A percentile compares a stretch with the other conserved stretches of the same genome.
Evolutionary conservation across 2,329 filamentous ascomycete genomes (phyloP).

Genomic region (Trichophyton rubrum): DNA sequence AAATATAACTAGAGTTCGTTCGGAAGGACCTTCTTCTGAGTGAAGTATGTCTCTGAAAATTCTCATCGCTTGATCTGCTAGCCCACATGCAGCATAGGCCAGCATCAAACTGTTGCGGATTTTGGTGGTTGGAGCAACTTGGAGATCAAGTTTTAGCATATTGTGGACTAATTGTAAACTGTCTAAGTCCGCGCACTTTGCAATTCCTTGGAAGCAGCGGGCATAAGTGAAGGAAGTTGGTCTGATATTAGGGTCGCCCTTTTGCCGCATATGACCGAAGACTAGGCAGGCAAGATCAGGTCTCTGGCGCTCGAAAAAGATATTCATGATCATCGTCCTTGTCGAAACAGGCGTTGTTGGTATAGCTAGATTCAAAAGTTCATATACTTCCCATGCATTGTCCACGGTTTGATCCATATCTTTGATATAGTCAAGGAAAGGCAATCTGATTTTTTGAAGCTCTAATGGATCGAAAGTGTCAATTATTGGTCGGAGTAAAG

Average conservation of each 20-base stretch:
- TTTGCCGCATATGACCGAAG: constrained; percentile 88
- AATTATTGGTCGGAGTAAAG: constrained; percentile 60
- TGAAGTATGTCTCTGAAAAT: constrained; percentile 78
- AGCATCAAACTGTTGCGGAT: constrained; percentile 80
- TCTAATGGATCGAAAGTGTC: constrained; percentile 39
- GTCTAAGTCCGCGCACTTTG: constrained; percentile 46
- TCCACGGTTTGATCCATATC: constrained; percentile 47
- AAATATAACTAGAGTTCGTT: constrained; percentile 65
- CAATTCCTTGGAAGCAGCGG: constrained; percentile 63
- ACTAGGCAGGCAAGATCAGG: constrained; percentile 76
- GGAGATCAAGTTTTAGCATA: constrained; percentile 85
- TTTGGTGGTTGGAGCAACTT: constrained; percentile 60
- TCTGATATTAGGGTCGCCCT: constrained; percentile 48
- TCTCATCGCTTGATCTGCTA: constrained; percentile 54
- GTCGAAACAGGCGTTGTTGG: constrained; percentile 50
- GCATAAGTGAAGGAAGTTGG: constrained; percentile 67
- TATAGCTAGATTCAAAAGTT: constrained; percentile 46
- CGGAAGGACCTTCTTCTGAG: constrained; percentile 73
- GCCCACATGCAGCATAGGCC: constrained; percentile 60
- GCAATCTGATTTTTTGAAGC: constrained; percentile 51
- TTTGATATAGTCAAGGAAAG: constrained; percentile 56
- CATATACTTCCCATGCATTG: constrained; percentile 49
- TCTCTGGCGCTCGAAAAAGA: constrained; percentile 65
- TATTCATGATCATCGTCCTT: constrained; percentile 63
- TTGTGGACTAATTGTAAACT: constrained; percentile 70